These are phyloP conservation scores for Rhodocollybia butyracea DNA, from an alignment of 768 basidiomycete species.

Conservation along the genomic window DNA sequence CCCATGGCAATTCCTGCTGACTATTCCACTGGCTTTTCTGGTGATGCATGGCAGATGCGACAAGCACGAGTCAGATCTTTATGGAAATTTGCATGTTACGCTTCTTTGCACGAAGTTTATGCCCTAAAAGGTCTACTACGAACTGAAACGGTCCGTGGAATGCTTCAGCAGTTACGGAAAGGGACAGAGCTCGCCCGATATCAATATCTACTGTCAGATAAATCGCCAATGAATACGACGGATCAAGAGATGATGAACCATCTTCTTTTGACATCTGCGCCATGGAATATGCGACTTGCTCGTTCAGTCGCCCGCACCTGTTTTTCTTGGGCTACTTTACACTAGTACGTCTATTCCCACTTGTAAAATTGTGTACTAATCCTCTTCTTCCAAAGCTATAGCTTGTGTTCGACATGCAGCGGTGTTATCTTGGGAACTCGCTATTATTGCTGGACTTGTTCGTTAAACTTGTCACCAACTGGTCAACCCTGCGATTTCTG, in stretches of 20 bases:
- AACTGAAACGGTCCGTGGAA: background rate
- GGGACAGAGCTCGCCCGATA: background rate
- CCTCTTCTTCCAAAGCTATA: no score
- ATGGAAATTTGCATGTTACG: constrained; percentile 1
- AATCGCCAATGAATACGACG: background rate
- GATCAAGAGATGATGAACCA: background rate
- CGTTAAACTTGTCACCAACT: no score
- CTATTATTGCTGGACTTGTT: background rate
- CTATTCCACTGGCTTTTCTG: no score
- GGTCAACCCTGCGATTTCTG: background rate
- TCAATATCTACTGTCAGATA: constrained; percentile 1
- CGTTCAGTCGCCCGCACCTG: background rate
- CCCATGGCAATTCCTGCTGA: no score
- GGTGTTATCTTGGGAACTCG: background rate
- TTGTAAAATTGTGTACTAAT: no score
- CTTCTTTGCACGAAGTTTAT: background rate
- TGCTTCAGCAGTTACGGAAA: background rate
- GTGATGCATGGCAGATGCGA: background rate
- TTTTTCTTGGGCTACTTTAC: background rate
- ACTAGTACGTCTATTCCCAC: constrained; percentile 3
- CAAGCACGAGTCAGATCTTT: no score
- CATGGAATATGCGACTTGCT: background rate
- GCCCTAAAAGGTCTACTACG: background rate
- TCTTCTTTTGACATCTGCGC: background rate
- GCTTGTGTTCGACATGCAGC: background rate